Conservation (phyloP, 495 filamentous ascomycete genomes). For the Hypomontagnella monticulosa region DNA sequence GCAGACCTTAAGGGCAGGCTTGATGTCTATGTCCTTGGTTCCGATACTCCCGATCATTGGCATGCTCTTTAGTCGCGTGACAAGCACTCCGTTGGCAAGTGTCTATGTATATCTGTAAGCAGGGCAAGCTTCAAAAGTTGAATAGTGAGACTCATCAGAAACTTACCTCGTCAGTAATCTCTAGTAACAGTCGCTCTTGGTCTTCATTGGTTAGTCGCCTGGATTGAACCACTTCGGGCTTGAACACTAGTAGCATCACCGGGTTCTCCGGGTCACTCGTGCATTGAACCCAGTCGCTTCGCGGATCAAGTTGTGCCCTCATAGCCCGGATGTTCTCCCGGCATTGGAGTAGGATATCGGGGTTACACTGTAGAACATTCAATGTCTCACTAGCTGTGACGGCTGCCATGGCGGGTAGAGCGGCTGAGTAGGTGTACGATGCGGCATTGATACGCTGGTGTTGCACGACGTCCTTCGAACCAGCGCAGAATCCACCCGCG, state of each 20-base stretch:
- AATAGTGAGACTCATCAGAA: background rate
- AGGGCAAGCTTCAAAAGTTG: background rate
- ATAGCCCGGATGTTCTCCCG: constrained; percentile 84
- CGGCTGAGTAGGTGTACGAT: constrained; percentile 94
- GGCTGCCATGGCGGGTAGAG: constrained; percentile 90
- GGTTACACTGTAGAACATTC: constrained; percentile 81
- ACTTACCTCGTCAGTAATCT: constrained; percentile 91
- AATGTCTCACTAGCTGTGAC: constrained; percentile 93
- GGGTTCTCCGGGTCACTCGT: constrained; percentile 87
- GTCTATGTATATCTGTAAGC: constrained; percentile 55
- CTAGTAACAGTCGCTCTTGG: constrained; percentile 86
- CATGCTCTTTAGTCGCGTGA: constrained; percentile 83
- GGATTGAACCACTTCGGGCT: constrained; percentile 79
- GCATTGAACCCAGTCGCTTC: constrained; percentile 90
- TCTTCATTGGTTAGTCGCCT: constrained; percentile 73
- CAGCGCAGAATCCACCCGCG: constrained; percentile 95
- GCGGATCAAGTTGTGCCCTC: constrained; percentile 86
- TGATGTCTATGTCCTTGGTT: constrained; percentile 69
- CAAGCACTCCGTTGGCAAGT: constrained; percentile 85
- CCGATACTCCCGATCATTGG: constrained; percentile 65
- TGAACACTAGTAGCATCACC: constrained; percentile 83
- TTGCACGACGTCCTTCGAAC: constrained; percentile 86
- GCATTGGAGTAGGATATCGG: constrained; percentile 77
- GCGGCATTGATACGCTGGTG: constrained; percentile 92
- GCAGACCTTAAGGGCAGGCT: constrained; percentile 89